A percentile compares a stretch with the other conserved stretches of the same genome.
These are phyloP conservation scores for Cucurbita ficifolia DNA, from an alignment of 306 rosid genomes.

Conservation along the genomic window DNA sequence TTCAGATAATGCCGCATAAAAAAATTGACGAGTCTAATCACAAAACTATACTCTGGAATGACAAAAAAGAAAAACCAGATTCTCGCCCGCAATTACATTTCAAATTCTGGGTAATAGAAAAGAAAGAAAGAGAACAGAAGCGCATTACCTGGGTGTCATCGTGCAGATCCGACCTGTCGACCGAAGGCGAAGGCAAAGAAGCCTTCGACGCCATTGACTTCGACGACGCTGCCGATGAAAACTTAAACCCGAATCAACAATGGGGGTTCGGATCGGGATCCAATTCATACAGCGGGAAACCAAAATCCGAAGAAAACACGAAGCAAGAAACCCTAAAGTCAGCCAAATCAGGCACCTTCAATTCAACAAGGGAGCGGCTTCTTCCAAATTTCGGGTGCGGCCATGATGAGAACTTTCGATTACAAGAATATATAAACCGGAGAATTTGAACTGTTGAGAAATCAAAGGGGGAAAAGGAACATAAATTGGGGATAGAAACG, in stretches of 20 bases:
- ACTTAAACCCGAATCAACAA: slow-evolving; percentile 19
- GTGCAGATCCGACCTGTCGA: slow-evolving; percentile 36
- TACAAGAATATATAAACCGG: background rate
- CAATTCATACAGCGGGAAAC: slow-evolving; percentile 35
- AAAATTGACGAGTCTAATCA: background rate
- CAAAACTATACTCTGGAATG: background rate
- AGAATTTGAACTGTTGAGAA: background rate
- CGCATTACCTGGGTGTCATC: slow-evolving; percentile 31
- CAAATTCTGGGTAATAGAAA: background rate
- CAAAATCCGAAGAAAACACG: background rate
- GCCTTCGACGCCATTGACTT: slow-evolving; percentile 72
- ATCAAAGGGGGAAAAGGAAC: background rate
- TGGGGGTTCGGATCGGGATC: slow-evolving; percentile 39
- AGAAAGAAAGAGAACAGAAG: background rate
- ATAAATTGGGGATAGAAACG: background rate
- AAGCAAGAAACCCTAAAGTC: slow-evolving; percentile 56
- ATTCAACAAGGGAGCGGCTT: slow-evolving; percentile 4
- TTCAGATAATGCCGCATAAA: background rate
- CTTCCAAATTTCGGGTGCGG: slow-evolving; percentile 22
- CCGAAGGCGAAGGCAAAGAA: slow-evolving; percentile 41
- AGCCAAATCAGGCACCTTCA: slow-evolving; percentile 9
- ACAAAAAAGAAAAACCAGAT: background rate
- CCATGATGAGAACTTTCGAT: slow-evolving; percentile 6
- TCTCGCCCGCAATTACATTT: background rate
- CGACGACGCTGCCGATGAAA: slow-evolving; percentile 25